Conservation (phyloP, 2,329 filamentous ascomycete genomes). For the Didymella exigua region DNA sequence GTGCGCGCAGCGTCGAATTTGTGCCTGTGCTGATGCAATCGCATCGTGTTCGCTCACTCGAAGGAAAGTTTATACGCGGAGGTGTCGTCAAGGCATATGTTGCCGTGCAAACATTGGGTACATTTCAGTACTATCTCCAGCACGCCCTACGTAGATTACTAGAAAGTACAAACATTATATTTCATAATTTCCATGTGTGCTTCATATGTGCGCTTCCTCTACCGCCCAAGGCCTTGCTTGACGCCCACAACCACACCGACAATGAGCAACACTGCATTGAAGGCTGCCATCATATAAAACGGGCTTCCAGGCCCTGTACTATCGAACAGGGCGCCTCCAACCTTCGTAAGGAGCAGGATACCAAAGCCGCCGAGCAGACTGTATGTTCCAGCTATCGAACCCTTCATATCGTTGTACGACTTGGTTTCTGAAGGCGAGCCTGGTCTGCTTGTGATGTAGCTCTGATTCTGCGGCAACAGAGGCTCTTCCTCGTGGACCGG, state of each 20-base stretch:
- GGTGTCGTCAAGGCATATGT: not conserved
- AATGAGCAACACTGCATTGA: conserved; percentile 76
- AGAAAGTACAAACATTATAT: not conserved
- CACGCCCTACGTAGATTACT: not conserved
- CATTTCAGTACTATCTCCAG: not conserved
- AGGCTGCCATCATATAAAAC: conserved; percentile 92
- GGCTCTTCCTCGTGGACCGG: conserved; percentile 39
- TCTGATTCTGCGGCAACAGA: conserved; percentile 27
- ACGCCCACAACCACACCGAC: conserved; percentile 39
- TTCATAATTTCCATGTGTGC: not conserved
- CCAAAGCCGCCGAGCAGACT: conserved; percentile 87
- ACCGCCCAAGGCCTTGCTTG: conserved; percentile 18
- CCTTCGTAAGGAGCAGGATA: conserved; percentile 88
- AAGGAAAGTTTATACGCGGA: not conserved
- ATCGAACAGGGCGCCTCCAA: conserved; percentile 88
- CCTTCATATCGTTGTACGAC: conserved; percentile 71
- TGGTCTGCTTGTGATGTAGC: conserved; percentile 21
- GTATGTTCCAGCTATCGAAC: conserved; percentile 93
- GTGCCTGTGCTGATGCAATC: no score
- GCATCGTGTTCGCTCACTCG: not conserved
- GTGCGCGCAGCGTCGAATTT: not conserved
- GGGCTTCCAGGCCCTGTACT: conserved; percentile 73
- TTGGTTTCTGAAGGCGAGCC: conserved; percentile 18
- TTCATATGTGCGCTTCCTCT: conserved; percentile 2
- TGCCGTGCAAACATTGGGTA: not conserved